Evolutionary conservation across 2,329 filamentous ascomycete genomes (phyloP).

Genomic region (Arthrobotrys entomopaga): DNA sequence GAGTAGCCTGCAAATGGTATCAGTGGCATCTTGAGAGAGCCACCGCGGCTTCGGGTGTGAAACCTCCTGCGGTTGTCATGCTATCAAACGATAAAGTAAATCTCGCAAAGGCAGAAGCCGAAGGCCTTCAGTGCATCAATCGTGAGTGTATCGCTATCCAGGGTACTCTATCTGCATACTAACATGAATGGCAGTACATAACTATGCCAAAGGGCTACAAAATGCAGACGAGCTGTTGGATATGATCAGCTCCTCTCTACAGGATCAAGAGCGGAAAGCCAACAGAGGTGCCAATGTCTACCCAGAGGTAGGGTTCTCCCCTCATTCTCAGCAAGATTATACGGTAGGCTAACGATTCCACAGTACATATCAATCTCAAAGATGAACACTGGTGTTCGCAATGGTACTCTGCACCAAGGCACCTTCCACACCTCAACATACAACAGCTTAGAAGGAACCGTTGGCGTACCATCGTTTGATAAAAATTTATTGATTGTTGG

Average conservation of each 20-base stretch:
- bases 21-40: constrained; percentile 77
- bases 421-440: constrained; percentile 96
- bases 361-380: constrained; percentile 83
- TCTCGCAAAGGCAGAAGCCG: constrained; percentile 79
- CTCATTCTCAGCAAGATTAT: neutral
- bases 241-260: constrained; percentile 86
- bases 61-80: constrained; percentile 83
- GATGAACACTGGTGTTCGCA: constrained; percentile 92
- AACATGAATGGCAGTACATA: constrained; percentile 68
- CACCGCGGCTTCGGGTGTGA: constrained; percentile 66
- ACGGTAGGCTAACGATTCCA: constrained; percentile 13
- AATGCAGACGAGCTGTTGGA: constrained; percentile 87
- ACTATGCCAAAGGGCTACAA: constrained; percentile 85
- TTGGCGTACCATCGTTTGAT: constrained; percentile 74
- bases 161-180: neutral
- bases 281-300: constrained; percentile 74
- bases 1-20: constrained; percentile 90
- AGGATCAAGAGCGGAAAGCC: constrained; percentile 73
- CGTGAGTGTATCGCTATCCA: constrained; percentile 27
- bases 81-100: constrained; percentile 93
- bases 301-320: constrained; percentile 68
- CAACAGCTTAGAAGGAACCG: constrained; percentile 83
- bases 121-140: constrained; percentile 67
- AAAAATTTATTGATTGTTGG: constrained; percentile 88
- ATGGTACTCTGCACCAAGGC: constrained; percentile 88